A percentile compares a stretch with the other conserved stretches of the same genome.
phyloP scores from a whole-genome alignment of 2,329 filamentous ascomycete genomes.

The Fusarium pseudonygamai region DNA sequence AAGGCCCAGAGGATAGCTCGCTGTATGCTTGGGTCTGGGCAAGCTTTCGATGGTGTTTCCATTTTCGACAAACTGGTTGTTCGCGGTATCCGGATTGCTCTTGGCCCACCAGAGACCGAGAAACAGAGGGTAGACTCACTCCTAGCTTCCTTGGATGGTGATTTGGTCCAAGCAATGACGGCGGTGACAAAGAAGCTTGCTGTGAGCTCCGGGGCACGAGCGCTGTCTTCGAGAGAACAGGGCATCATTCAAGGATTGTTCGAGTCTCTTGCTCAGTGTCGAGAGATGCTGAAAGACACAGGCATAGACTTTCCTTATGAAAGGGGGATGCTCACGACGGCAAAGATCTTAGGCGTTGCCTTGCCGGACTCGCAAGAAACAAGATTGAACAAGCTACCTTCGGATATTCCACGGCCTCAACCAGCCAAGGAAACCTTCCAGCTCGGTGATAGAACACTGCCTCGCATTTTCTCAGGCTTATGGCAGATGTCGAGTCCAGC shows the following conservation, averaged over 20 bases:
- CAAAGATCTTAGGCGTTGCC: not conserved
- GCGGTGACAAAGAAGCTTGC: not conserved
- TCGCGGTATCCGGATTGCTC: not conserved
- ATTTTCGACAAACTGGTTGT: not conserved
- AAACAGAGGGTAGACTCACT: rapidly evolving
- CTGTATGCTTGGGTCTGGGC: not conserved
- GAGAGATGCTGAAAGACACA: not conserved
- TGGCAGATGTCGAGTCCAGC: constrained; percentile 5
- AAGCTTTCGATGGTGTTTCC: not conserved
- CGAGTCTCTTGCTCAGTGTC: not conserved
- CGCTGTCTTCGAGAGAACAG: rapidly evolving
- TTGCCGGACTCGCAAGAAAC: not conserved
- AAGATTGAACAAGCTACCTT: not conserved
- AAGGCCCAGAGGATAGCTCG: not conserved
- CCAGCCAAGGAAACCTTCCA: not conserved
- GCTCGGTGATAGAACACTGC: not conserved
- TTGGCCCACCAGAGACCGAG: not conserved
- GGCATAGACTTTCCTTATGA: not conserved
- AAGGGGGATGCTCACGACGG: not conserved
- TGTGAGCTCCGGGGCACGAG: not conserved
- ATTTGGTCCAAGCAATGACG: not conserved
- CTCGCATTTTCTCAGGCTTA: not conserved
- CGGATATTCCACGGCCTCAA: rapidly evolving
- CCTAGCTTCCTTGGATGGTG: not conserved
- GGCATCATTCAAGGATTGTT: not conserved